Evolutionary conservation across 352 stramenopile genomes (phyloP).

Genomic region (Thraustochytrium sp.): DNA sequence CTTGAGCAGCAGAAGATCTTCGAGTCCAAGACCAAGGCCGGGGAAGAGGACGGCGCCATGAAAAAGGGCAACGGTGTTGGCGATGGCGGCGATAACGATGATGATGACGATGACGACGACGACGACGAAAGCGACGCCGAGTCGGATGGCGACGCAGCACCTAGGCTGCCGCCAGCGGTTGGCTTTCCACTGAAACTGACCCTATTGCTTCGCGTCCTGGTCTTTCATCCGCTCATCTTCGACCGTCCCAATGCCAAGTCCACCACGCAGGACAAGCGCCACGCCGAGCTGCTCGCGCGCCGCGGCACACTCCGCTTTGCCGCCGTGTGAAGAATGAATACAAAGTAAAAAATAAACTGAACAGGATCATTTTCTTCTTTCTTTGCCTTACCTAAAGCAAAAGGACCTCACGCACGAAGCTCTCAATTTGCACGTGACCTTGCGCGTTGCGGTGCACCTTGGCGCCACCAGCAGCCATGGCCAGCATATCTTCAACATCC

Average conservation of each 20-base stretch:
- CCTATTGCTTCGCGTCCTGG: too few relatives aligned
- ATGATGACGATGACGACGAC: slow-evolving; percentile 13
- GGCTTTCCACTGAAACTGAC: slow-evolving; percentile 7
- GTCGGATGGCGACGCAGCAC: too few relatives aligned
- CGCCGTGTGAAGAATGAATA: too few relatives aligned
- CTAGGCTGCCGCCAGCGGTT: background rate
- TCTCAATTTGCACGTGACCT: background rate
- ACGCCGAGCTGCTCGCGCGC: too few relatives aligned
- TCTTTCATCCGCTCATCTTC: too few relatives aligned
- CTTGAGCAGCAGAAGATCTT: too few relatives aligned
- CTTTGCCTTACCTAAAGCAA: background rate
- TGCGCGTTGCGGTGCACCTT: background rate
- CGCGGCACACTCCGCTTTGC: too few relatives aligned
- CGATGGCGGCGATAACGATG: background rate
- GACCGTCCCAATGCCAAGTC: too few relatives aligned
- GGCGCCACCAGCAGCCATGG: background rate
- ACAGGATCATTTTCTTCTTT: background rate
- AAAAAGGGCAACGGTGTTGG: background rate
- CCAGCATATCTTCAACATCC: background rate
- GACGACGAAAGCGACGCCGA: too few relatives aligned
- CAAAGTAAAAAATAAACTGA: background rate
- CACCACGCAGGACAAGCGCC: too few relatives aligned
- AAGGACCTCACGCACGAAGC: background rate
- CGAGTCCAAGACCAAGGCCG: too few relatives aligned
- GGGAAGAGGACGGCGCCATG: too few relatives aligned